Evolutionary conservation across 139 green algal genomes (phyloP).

Genomic region (Chlamydomonas schloesseri): DNA sequence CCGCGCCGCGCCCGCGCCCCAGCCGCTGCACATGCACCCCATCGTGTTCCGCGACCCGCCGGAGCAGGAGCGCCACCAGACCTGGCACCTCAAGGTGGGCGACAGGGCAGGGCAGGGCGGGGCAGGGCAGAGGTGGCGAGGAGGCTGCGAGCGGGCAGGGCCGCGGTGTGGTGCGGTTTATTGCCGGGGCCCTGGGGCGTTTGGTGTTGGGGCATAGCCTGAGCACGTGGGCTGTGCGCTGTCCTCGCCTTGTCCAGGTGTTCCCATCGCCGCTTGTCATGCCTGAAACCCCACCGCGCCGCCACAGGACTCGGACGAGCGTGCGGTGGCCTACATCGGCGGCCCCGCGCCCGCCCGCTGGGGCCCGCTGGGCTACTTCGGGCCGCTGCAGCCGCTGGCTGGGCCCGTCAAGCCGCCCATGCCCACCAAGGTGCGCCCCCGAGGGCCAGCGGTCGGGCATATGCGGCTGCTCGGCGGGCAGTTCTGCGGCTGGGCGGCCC

Average conservation of each 20-base stretch:
- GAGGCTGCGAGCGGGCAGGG: too few species aligned
- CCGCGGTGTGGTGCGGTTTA: too few species aligned
- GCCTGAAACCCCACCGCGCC: not conserved
- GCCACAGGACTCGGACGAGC: slow-evolving; percentile 92
- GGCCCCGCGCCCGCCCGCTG: slow-evolving; percentile 89
- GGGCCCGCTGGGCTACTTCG: slow-evolving; percentile 69
- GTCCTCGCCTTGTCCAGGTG: too few species aligned
- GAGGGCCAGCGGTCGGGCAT: too few species aligned
- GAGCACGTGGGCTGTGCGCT: too few species aligned
- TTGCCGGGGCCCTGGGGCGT: too few species aligned
- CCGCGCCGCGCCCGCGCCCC: slow-evolving; percentile 7
- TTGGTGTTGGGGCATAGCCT: too few species aligned
- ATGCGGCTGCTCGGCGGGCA: too few species aligned
- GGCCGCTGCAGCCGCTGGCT: slow-evolving; percentile 16
- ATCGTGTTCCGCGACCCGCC: slow-evolving; percentile 55
- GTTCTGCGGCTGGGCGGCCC: too few species aligned
- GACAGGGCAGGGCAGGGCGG: not conserved
- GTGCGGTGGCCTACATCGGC: slow-evolving; percentile 92
- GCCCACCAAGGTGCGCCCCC: slow-evolving; percentile 13
- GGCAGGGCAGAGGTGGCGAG: not conserved
- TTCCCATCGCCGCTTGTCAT: too few species aligned
- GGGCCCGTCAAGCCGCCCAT: slow-evolving; percentile 18
- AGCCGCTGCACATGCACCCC: slow-evolving; percentile 35
- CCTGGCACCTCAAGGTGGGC: slow-evolving; percentile 81
- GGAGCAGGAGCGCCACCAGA: slow-evolving; percentile 60